Conservation (phyloP, 176 grass and related monocot species). For the Hyparrhenia diplandra region DNA sequence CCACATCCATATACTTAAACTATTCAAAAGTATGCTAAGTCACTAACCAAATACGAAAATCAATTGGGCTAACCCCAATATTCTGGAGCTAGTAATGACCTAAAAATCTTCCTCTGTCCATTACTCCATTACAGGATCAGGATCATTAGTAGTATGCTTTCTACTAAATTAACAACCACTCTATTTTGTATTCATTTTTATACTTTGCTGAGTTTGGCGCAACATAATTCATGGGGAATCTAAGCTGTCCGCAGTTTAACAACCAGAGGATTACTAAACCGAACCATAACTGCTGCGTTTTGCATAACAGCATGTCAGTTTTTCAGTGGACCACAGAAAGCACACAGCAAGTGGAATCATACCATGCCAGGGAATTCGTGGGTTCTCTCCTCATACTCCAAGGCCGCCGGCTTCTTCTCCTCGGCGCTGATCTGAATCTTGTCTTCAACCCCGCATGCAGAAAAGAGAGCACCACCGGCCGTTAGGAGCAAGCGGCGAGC, state of each 20-base stretch:
- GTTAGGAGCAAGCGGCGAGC: not conserved
- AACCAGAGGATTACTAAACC: not conserved
- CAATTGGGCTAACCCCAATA: not conserved
- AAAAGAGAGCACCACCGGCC: not conserved
- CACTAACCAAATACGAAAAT: not conserved
- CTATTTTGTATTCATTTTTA: not conserved
- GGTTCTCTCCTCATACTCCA: slow-evolving; percentile 1
- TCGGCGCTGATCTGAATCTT: not conserved
- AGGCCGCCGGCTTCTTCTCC: not conserved
- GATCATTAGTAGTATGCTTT: not conserved
- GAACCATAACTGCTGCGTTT: not conserved
- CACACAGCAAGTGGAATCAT: not conserved
- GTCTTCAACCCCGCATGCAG: not conserved
- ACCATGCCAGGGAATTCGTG: slow-evolving; percentile 16
- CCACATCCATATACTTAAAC: not conserved
- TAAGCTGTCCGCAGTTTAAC: not conserved
- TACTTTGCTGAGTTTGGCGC: not conserved
- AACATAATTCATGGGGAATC: not conserved
- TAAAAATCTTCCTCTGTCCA: not conserved
- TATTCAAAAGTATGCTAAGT: not conserved
- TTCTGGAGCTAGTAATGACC: not conserved
- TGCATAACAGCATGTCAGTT: not conserved
- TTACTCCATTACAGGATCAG: not conserved
- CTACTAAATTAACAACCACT: not conserved
- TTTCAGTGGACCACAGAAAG: not conserved